Evolutionary conservation across 169 alveolate genomes (phyloP), one percentile per base, ranked within the genome.

Genomic region (Eimeria zaria): DNA sequence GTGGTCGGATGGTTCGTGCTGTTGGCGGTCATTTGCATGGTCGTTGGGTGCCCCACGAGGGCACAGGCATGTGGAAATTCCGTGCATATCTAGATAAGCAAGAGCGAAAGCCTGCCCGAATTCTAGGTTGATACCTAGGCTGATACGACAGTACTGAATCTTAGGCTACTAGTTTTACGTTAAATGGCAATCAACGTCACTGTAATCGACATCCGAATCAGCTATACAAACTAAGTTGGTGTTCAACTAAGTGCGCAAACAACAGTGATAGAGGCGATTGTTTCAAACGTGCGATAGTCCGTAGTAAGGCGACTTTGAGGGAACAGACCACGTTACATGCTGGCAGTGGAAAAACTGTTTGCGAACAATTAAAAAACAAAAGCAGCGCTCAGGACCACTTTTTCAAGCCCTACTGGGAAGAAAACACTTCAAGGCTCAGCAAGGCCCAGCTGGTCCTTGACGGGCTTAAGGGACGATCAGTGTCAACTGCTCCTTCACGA

Each of bases 51-150:
- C 93, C 93, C 93, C 93, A 24, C 80, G 80, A n/a, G 93, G 93
- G 93, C 93, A 85, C 55, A 85, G 64, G 60, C 93, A 85, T 48
- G 93, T 85, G 51, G 93, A 85, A 60, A 85, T 85, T 69, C 93
- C 93, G 93, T 85, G 93, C 93, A 85, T 85, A 60, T 39, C 93
- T 53, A 58, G 69, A 51, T 39, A 55, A 53, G 48, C 53, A 53
- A 53, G 39, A 51, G 55, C 91, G 64, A n/a, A 1, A 48, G 62
- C 62, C 44, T 7, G 44, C 60, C 44, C 14, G 64, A 44, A 64
- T 16, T 48, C 87, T 9, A 41, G 9, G 80, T 69, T 33, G 46
- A 36, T 3, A 51, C 80, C 80, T 69, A 69, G 51, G 80, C 51
- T 36, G 51, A 14, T 33, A 36, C 46, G 80, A 69, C 22, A 51